Evolutionary conservation across 2,329 filamentous ascomycete species (phyloP), one percentile per base, ranked within the genome.

Genomic region (Fusarium sp.): DNA sequence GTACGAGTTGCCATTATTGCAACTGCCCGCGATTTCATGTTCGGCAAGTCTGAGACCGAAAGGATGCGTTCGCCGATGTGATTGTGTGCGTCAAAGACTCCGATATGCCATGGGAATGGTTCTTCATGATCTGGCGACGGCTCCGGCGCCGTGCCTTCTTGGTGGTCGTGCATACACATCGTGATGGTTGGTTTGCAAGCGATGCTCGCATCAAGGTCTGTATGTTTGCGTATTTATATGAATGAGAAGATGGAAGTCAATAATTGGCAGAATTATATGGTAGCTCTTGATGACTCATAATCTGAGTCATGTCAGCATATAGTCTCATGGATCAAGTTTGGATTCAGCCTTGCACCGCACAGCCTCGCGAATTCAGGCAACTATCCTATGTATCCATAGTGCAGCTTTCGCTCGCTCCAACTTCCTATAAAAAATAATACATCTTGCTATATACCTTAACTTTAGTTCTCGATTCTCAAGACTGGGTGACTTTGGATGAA

Each of bases 51-150:
- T 0, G 49, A 27, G 2, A 70, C 4, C 0, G 72, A 66, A 1
- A 53, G 23, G 0, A 56, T 42, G 2, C 72, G 10, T 13, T 74
- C 72, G 0, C 64, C 70, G 1, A 73, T 53, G 14, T 74, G 72
- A 15, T 72, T 73, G 9, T 74, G 72, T 0, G 58, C 72, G 53
- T 80, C 77, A 51, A 83, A 84, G 0, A 63, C 65, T 2, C 70
- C 69, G 0, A 73, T 4, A 11, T 67, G 63, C 72, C 72, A 74
- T 0, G 72, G 72, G 3, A 74, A 74, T 3, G 60, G 43, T 2
- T 66, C 67, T 33, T 63, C n/a, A n/a, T n/a, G 31, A 11, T 48
- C 14, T 3, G 21, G 36, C 3, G 45, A 21, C 39, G 57, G 52
- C 14, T 62, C 48, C 17, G 20, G 8, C 6, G 25, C 51, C 29